Base-by-base conservation (phyloP, 2,329 filamentous ascomycete genomes). In the Neofusicoccum laricinum region DNA sequence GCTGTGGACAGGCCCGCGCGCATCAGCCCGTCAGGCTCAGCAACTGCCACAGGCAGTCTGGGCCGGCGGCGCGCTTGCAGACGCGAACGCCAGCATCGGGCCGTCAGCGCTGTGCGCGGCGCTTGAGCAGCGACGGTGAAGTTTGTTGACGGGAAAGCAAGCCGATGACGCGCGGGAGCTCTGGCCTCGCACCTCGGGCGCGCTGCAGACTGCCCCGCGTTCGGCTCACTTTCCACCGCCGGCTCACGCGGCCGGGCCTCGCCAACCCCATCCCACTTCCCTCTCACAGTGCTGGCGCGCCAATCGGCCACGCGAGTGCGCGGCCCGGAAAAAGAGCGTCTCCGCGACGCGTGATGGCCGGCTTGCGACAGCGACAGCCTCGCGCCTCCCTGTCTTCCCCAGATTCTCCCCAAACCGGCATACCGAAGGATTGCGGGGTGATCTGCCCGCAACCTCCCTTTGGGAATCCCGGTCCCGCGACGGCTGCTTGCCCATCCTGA, bases 181-280 rank as follows among this genome's bases (percentile, higher is more conserved):
- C 30, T 38, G 32, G 49, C 49, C 49, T 32, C 32, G 11, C 12
- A 48, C 45, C 45, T 12, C 34, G 17, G 10, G 14, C 41, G 25
- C 41, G 40, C 40, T 46, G 55, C 41, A 21, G 10, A 40, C 41
- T 59, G 55, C 55, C 41, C 55, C 55, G 55, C 55, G 55, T 59
- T 63, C 61, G 61, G 49, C 49, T 46, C 61, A 55, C 61, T 49
- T 63, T 63, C 61, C 61, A 45, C 46, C 59, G 21, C 25, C 25
- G 25, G 25, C 25, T 30, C 25, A 6, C 25, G 25, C 25, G 25
- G 25, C 25, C 25, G 25, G 25, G 25, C 25, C 25, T 30, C 59
- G 14, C 17, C 8, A 15, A n/a, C 30, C 17, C 34, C 59, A 30
- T 32, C 41, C 19, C 45, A 50, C 10, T 36, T 12, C 14, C 25